phyloP scores from a whole-genome alignment of 306 rosid genomes.

The Datisca glomerata region DNA sequence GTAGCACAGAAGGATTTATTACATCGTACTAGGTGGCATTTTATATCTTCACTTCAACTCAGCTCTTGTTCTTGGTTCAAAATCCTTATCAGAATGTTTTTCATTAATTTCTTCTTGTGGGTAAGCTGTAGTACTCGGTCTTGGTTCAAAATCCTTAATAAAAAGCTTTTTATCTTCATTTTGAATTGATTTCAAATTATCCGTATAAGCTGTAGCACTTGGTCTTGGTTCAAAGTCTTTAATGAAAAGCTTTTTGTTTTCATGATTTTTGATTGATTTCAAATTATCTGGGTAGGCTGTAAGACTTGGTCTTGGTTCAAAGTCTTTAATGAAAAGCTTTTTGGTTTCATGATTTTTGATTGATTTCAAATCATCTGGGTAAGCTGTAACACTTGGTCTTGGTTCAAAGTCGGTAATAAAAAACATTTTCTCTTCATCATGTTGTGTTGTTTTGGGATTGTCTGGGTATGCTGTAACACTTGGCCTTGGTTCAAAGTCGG shows the following conservation, averaged over 20 bases:
- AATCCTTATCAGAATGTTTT: background rate
- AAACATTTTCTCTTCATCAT: background rate
- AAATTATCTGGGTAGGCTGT: background rate
- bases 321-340: constrained; percentile 1
- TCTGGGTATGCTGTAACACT: background rate
- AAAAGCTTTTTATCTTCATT: background rate
- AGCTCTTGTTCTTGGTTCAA: background rate
- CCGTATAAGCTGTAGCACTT: background rate
- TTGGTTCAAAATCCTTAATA: background rate
- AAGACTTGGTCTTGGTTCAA: constrained; percentile 7
- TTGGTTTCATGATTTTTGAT: too few relatives aligned
- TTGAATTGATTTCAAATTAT: background rate
- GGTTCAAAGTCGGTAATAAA: background rate
- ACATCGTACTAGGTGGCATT: too few relatives aligned
- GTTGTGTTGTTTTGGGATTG: background rate
- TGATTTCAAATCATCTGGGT: background rate
- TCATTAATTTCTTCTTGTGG: background rate
- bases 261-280: too few relatives aligned
- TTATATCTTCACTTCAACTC: too few relatives aligned
- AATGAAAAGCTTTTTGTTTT: too few relatives aligned
- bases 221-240: constrained; percentile 2
- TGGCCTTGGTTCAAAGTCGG: background rate
- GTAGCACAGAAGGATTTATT: too few relatives aligned
- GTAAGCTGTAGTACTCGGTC: background rate
- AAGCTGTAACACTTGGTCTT: background rate